Base-by-base conservation (phyloP, 192 early-diverging fungal species). In the Coemansia sp. region DNA sequence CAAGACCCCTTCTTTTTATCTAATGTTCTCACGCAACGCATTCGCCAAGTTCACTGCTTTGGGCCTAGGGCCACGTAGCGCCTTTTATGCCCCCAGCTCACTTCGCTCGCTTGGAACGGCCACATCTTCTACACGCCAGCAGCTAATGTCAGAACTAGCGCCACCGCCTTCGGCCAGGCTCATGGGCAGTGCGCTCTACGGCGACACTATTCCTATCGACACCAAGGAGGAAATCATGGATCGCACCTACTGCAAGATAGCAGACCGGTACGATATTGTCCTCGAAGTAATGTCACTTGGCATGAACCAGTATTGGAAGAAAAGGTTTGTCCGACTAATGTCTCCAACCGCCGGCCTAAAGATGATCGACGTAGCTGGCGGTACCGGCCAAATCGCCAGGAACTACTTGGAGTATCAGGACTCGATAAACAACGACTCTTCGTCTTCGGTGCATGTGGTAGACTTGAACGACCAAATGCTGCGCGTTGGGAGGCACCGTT, bases 381-480 rank as follows among this genome's bases (percentile, higher is more conserved):
- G 96, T 60, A 97, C 96, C 32, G 94, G 94, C 68, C 95, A 98
- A 62, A 95, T 98, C 77, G 95, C 94, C 8, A 78, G 94, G 76
- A 88, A 93, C 31, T 98, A 96, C 74, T 78, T 98, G 59, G 89
- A 94, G 61, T 91, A 91, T 70, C 86, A 90, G 62, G 85, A 87
- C 60, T 75, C 83, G 34, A 86, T 86, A 42, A 87, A 95, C 77
- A 82, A 84, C n/a, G 88, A 88, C 27, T 59, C 63, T 12, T 70
- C 85, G 25, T 64, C 70, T 4, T 73, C 84, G 6, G 96, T 95
- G 12, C 90, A 89, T 21, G 86, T 98, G 25, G 87, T 98, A n/a
- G 96, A 98, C 74, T 95, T 97, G 70, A 98, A 98, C 80, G 86
- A 91, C 32, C 85, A 90, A 27, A 98, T 98, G 96, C 80, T 98